phyloP scores from a whole-genome alignment of 441 rosid genomes.

The Pelargonium fulgidum region DNA sequence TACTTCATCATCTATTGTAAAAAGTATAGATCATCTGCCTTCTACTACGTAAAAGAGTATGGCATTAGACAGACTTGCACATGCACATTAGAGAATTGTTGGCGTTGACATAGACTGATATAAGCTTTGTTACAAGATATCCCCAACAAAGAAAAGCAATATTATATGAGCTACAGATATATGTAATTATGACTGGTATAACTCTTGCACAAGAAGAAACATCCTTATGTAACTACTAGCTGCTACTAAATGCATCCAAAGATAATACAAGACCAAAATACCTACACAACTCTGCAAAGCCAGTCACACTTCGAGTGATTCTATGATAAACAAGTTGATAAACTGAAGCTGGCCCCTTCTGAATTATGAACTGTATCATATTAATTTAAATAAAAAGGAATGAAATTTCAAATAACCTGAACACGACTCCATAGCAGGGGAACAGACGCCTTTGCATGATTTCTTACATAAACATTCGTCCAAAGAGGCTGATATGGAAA shows the following conservation, averaged over 20 bases:
- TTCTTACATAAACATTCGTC: slow-evolving; percentile 89
- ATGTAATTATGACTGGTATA: no score
- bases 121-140: no score
- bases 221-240: neutral
- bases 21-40: no score
- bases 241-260: neutral
- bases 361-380: neutral
- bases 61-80: no score
- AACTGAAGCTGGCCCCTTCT: neutral
- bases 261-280: slow-evolving; percentile 6
- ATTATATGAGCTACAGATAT: no score
- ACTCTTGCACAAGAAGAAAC: no score
- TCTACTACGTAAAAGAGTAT: no score
- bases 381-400: neutral
- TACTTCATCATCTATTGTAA: no score
- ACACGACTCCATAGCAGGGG: slow-evolving; percentile 99
- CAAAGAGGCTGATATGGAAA: slow-evolving; percentile 91
- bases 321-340: neutral
- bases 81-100: no score
- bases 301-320: slow-evolving; percentile 1
- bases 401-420: slow-evolving; percentile 51
- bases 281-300: slow-evolving; percentile 1
- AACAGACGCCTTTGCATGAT: slow-evolving; percentile 86
- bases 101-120: no score
- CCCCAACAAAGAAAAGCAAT: no score